phyloP scores from a whole-genome alignment of 106 monocot genomes.

The Narthecium ossifragum region DNA sequence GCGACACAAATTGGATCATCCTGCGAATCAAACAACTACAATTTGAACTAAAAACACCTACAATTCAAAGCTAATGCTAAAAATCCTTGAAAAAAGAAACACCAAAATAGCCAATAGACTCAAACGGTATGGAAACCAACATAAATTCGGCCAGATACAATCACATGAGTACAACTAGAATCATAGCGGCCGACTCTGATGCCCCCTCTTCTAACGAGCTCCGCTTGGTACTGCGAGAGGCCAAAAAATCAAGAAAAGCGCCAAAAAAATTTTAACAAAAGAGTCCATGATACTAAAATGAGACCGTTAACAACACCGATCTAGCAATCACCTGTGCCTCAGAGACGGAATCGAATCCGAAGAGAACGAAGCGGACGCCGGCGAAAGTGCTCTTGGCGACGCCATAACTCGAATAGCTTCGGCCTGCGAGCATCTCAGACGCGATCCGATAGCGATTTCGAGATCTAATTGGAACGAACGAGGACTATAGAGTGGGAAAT shows the following conservation, averaged over 20 bases:
- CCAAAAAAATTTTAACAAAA: no score
- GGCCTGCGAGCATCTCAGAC: no score
- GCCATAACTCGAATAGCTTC: no score
- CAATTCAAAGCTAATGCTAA: neutral
- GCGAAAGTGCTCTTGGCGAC: conserved; percentile 39
- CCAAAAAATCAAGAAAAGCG: neutral
- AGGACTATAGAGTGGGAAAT: no score
- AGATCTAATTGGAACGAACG: no score
- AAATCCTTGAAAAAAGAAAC: conserved; percentile 3
- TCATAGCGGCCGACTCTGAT: conserved; percentile 55
- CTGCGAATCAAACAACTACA: no score
- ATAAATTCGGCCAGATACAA: conserved; percentile 63
- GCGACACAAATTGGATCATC: conserved; percentile 81
- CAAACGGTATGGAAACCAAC: conserved; percentile 47
- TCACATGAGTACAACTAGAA: conserved; percentile 69
- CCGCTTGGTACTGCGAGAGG: conserved; percentile 61
- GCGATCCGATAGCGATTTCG: no score
- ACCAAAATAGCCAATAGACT: neutral
- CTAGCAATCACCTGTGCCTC: conserved; percentile 53
- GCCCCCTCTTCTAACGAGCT: conserved; percentile 63
- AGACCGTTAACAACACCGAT: neutral
- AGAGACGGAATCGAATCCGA: conserved; percentile 85
- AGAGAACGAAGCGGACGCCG: conserved; percentile 78
- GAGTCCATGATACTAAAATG: no score
- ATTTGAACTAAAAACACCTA: neutral